A percentile compares a stretch with the other conserved stretches of the same genome.
These are phyloP conservation scores for Sclerotinia borealis DNA, from an alignment of 2,329 filamentous ascomycete genomes.

Conservation along the genomic window DNA sequence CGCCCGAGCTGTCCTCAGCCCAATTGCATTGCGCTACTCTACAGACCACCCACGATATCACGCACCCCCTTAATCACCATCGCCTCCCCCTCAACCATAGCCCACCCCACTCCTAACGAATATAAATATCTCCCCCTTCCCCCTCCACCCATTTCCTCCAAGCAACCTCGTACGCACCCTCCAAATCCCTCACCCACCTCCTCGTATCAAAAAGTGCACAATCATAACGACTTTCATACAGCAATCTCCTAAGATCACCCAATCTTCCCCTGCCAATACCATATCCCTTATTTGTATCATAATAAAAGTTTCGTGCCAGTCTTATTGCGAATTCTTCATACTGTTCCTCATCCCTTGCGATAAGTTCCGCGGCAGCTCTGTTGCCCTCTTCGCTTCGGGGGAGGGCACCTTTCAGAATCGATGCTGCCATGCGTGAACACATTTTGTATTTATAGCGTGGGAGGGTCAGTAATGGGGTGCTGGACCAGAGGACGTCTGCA, in stretches of 20 bases:
- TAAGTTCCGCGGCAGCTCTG: constrained; percentile 65
- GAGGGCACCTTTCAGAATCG: constrained; percentile 83
- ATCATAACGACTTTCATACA: constrained; percentile 79
- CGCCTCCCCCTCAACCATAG: too few species aligned
- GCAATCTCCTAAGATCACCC: constrained; percentile 68
- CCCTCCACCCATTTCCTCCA: constrained; percentile 85
- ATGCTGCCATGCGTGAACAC: constrained; percentile 97
- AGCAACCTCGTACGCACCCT: constrained; percentile 79
- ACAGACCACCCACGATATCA: too few species aligned
- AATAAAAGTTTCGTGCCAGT: constrained; percentile 59
- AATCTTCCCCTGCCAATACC: constrained; percentile 62
- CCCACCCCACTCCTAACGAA: constrained; percentile 37
- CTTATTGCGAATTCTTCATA: constrained; percentile 75
- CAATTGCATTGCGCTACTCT: too few species aligned
- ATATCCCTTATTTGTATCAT: constrained; percentile 43
- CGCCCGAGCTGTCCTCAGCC: too few species aligned
- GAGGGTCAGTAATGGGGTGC: constrained; percentile 83
- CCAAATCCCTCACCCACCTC: constrained; percentile 85
- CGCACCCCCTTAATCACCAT: background rate
- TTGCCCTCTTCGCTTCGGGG: constrained; percentile 64
- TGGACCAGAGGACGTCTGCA: constrained; percentile 93
- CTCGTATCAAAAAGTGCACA: constrained; percentile 87
- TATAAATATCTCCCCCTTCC: constrained; percentile 87
- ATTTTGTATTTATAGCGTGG: constrained; percentile 96
- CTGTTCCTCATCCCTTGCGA: constrained; percentile 69